phyloP scores from a whole-genome alignment of 345 rosid species.

The Camelina sativa region DNA sequence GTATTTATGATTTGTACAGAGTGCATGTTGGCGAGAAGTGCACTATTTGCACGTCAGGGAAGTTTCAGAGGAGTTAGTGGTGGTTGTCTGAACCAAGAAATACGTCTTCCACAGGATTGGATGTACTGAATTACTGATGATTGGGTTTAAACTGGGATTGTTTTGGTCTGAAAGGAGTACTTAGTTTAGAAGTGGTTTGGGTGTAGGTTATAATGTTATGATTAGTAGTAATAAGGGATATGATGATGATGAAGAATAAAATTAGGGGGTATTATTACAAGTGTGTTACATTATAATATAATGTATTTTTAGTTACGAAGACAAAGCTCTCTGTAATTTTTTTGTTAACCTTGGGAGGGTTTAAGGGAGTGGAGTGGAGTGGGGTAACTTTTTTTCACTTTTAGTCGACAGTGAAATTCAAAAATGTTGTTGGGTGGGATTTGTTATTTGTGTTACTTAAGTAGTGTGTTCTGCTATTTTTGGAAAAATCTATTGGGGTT shows the following conservation, averaged over 20 bases:
- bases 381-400: constrained; percentile 10
- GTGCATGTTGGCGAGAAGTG: constrained; percentile 33
- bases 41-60: constrained; percentile 30
- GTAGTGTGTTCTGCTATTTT: constrained; percentile 10
- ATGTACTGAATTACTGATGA: constrained; percentile 29
- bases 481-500: constrained; percentile 32
- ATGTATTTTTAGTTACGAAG: constrained; percentile 16
- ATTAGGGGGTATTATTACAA: constrained; percentile 12
- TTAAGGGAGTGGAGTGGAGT: constrained; percentile 26
- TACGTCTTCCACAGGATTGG: constrained; percentile 47
- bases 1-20: constrained; percentile 16
- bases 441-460: constrained; percentile 34
- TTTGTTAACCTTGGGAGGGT: constrained; percentile 39
- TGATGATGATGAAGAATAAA: constrained; percentile 7
- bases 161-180: constrained; percentile 11
- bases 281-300: constrained; percentile 15
- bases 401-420: constrained; percentile 24
- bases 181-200: constrained; percentile 20
- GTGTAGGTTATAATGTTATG: constrained; percentile 33
- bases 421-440: constrained; percentile 32
- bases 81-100: constrained; percentile 35
- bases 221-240: constrained; percentile 29
- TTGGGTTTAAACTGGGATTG: neutral
- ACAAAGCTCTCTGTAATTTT: constrained; percentile 39
- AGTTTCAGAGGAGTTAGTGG: constrained; percentile 22